These are phyloP conservation scores for Fraxinus floribunda DNA, from an alignment of 305 asterid genomes.

Conservation along the genomic window DNA sequence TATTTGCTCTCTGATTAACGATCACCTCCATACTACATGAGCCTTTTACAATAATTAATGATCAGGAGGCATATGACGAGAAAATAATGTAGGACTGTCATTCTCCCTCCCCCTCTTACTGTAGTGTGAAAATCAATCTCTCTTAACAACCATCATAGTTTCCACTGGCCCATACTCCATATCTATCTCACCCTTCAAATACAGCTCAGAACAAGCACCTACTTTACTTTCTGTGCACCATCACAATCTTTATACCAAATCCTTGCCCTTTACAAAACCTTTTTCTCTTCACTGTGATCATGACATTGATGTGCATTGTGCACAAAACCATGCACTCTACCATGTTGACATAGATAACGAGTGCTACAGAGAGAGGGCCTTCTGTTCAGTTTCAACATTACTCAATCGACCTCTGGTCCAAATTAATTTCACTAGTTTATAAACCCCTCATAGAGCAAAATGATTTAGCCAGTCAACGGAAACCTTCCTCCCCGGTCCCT, in stretches of 20 bases:
- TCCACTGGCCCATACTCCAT: not conserved
- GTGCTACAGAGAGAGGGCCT: not conserved
- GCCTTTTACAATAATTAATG: not conserved
- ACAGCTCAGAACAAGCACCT: not conserved
- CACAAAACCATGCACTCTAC: not conserved
- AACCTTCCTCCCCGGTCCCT: not conserved
- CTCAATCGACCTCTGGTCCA: not conserved
- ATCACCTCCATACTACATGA: not conserved
- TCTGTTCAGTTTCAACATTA: not conserved
- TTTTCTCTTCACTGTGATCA: not conserved
- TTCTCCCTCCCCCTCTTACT: not conserved
- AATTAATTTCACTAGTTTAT: not conserved
- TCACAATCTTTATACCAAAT: not conserved
- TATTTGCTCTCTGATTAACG: not conserved
- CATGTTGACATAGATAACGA: not conserved
- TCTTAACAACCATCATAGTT: not conserved
- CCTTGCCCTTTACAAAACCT: not conserved
- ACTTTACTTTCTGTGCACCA: not conserved
- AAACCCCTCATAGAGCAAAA: not conserved
- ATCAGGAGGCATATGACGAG: not conserved
- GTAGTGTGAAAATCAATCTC: not conserved
- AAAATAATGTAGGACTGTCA: not conserved
- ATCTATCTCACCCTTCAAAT: not conserved
- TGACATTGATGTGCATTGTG: not conserved
- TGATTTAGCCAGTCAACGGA: not conserved